phyloP scores from a whole-genome alignment of 1,139 yeast genomes.

The Yamadazyma dendronema region DNA sequence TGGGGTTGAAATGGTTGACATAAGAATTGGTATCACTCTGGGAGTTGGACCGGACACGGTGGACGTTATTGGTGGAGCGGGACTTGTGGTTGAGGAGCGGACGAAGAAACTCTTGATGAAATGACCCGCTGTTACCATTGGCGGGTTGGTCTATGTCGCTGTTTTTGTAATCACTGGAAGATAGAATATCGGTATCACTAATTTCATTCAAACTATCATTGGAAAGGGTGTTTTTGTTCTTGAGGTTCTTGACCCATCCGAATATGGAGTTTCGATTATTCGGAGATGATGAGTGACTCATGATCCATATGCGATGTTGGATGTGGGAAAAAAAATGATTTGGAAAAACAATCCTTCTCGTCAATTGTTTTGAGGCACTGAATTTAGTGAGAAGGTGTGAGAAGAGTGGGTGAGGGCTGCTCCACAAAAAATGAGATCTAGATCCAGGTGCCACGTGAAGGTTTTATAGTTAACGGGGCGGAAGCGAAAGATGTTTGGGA shows the following conservation, averaged over 20 bases:
- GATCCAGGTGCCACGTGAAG: too few relatives aligned
- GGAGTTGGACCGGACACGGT: conserved; percentile 39
- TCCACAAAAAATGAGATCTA: background rate
- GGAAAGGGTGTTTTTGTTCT: conserved; percentile 37
- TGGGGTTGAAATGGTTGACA: conserved; percentile 6
- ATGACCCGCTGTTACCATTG: conserved; percentile 8
- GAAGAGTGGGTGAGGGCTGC: background rate
- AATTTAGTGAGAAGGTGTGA: background rate
- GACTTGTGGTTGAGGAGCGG: conserved; percentile 51
- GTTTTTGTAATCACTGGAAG: conserved; percentile 22
- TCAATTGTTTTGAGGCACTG: conserved; percentile 6
- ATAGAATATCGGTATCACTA: conserved; percentile 23
- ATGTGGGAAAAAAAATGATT: background rate
- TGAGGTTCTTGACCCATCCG: conserved; percentile 50
- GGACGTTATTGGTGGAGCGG: conserved; percentile 48
- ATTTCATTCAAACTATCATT: conserved; percentile 43
- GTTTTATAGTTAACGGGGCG: too few relatives aligned
- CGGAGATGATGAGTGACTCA: conserved; percentile 46
- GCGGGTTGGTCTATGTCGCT: conserved; percentile 25
- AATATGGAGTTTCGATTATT: conserved; percentile 41
- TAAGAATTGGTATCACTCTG: conserved; percentile 23
- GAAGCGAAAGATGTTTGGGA: too few relatives aligned
- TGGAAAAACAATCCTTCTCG: too few relatives aligned
- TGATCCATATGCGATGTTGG: conserved; percentile 9
- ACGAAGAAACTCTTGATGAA: conserved; percentile 35